These are phyloP conservation scores for Tilletia walkeri DNA, from an alignment of 1,284 basidiomycete species.

Conservation along the genomic window DNA sequence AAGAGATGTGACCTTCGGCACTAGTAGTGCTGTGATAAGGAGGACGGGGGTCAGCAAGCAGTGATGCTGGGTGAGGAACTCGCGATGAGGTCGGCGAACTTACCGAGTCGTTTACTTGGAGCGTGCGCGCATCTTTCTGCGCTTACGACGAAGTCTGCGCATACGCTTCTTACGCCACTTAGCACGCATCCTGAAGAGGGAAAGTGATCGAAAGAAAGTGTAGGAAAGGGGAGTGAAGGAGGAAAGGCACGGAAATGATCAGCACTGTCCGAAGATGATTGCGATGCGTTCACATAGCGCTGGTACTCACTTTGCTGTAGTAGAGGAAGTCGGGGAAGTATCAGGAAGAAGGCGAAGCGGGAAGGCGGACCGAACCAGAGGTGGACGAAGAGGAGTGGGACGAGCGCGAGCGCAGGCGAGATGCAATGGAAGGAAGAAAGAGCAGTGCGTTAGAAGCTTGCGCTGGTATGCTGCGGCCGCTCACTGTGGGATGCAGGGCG, in stretches of 20 bases:
- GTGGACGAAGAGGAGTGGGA: neutral
- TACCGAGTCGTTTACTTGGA: conserved; percentile 45
- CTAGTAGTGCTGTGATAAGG: neutral
- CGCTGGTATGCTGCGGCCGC: too few species aligned
- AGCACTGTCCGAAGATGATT: neutral
- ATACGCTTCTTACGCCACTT: conserved; percentile 55
- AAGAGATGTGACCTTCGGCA: neutral
- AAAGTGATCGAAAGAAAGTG: neutral
- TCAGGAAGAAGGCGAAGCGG: too few species aligned
- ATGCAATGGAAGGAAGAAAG: neutral
- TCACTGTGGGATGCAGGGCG: too few species aligned
- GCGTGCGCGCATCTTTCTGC: conserved; percentile 54
- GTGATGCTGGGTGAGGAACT: neutral
- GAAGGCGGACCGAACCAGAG: too few species aligned
- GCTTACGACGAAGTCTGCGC: conserved; percentile 53
- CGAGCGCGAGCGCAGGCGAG: neutral
- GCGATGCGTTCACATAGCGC: too few species aligned
- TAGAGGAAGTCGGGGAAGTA: neutral
- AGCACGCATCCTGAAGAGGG: conserved; percentile 38
- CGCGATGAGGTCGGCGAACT: neutral
- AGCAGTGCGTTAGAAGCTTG: too few species aligned
- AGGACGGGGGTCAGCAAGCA: neutral
- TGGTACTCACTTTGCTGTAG: neutral
- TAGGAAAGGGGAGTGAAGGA: neutral
- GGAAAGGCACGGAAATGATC: neutral